Percentiles rank a stretch among this genome's conserved stretches.
Conservation (phyloP, 2,329 filamentous ascomycete genomes). For the Colletotrichum theobromicola region DNA sequence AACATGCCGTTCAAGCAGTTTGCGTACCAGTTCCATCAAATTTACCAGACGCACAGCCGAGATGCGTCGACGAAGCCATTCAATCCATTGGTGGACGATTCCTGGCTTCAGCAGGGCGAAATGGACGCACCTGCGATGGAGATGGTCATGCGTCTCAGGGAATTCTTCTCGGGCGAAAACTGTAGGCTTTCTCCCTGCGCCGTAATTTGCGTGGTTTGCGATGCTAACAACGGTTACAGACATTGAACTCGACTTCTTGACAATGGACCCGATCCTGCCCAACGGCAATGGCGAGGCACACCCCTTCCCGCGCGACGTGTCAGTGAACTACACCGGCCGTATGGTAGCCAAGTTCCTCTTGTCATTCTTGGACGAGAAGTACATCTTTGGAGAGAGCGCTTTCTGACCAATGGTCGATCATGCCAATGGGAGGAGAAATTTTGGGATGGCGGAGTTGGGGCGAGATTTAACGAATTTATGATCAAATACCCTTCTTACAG, state of each 20-base stretch:
- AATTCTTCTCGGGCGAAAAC: constrained; percentile 46
- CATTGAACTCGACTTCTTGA: constrained; percentile 50
- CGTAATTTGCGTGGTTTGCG: neutral
- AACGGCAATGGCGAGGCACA: constrained; percentile 42
- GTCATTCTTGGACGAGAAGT: constrained; percentile 57
- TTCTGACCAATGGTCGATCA: neutral
- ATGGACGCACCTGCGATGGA: constrained; percentile 51
- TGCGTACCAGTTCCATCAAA: constrained; percentile 63
- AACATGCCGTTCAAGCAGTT: constrained; percentile 66
- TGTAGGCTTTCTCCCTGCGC: constrained; percentile 41
- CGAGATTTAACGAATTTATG: neutral
- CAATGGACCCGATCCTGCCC: constrained; percentile 51
- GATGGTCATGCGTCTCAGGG: constrained; percentile 50
- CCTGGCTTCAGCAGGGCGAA: constrained; percentile 45
- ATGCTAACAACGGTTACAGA: constrained; percentile 23
- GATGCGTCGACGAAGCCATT: constrained; percentile 56
- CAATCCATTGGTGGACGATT: constrained; percentile 58
- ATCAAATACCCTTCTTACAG: neutral
- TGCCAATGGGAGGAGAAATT: neutral
- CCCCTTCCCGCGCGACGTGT: constrained; percentile 52
- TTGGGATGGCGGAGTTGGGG: neutral
- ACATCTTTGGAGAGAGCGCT: constrained; percentile 44
- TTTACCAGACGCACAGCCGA: constrained; percentile 61
- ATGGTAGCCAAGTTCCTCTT: constrained; percentile 59
- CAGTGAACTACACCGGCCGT: constrained; percentile 57